Evolutionary conservation across 2,329 filamentous ascomycete genomes (phyloP).

Genomic region (Bimuria novae-zelandiae): DNA sequence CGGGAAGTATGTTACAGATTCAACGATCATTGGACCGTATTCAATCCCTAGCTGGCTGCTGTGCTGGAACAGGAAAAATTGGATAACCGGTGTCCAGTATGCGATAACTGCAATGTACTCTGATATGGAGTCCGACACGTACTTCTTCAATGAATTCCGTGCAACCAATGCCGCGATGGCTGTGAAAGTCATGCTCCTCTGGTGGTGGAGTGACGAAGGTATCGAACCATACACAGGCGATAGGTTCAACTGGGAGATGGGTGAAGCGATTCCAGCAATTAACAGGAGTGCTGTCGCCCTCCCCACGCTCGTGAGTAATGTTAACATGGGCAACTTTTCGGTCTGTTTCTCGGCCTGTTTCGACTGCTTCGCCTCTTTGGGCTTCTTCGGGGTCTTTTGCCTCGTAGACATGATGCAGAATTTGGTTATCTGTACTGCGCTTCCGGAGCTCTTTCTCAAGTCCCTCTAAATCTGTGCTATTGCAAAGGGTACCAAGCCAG

Average conservation of each 20-base stretch:
- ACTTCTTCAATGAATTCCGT: constrained; percentile 62
- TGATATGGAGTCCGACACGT: constrained; percentile 52
- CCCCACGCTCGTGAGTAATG: constrained; percentile 36
- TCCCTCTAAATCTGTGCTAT: neutral
- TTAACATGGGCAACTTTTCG: constrained; percentile 27
- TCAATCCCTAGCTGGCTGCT: constrained; percentile 69
- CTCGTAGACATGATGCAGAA: constrained; percentile 34
- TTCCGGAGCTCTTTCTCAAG: neutral
- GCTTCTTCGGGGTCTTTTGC: constrained; percentile 42
- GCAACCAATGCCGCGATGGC: constrained; percentile 74
- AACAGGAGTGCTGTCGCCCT: constrained; percentile 52
- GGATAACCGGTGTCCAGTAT: constrained; percentile 72
- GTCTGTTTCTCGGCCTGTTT: constrained; percentile 31
- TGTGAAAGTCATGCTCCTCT: constrained; percentile 65
- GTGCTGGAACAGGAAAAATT: constrained; percentile 70
- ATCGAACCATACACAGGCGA: constrained; percentile 89
- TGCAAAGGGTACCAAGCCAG: constrained; percentile 6
- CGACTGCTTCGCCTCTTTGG: constrained; percentile 35
- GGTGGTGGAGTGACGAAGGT: constrained; percentile 74
- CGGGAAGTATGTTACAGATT: constrained; percentile 70
- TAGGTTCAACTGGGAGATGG: constrained; percentile 74
- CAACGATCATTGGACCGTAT: constrained; percentile 76
- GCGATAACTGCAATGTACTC: constrained; percentile 73
- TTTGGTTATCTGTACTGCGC: constrained; percentile 8
- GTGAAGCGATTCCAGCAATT: constrained; percentile 67